A percentile compares a stretch with the other conserved stretches of the same genome.
These are phyloP conservation scores for Alternaria longipes DNA, from an alignment of 2,329 filamentous ascomycete genomes.

Conservation along the genomic window DNA sequence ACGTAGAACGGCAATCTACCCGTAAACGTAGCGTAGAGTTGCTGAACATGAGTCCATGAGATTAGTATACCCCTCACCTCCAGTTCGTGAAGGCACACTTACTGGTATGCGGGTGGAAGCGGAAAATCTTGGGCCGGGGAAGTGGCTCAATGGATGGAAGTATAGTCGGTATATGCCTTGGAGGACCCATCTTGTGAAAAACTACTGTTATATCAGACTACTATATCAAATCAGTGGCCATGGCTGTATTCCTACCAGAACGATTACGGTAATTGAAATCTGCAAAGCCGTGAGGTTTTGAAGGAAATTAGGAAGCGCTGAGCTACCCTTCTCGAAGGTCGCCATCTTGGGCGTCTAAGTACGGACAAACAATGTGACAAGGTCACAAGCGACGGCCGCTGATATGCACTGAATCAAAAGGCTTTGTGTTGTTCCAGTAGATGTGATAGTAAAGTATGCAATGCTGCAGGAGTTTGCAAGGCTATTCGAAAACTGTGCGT, in stretches of 20 bases:
- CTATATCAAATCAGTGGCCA: accelerated
- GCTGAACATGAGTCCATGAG: not conserved
- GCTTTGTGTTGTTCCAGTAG: not conserved
- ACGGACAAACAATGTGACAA: not conserved
- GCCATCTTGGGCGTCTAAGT: not conserved
- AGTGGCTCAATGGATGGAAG: constrained; percentile 54
- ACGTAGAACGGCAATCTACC: not conserved
- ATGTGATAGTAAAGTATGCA: not conserved
- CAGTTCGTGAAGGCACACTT: not conserved
- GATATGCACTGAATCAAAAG: not conserved
- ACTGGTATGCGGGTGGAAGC: constrained; percentile 27
- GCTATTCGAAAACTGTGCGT: not conserved
- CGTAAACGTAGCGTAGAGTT: not conserved
- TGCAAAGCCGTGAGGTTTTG: not conserved
- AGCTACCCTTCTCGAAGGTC: not conserved
- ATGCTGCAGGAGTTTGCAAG: not conserved
- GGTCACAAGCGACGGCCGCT: not conserved
- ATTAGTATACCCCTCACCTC: not conserved
- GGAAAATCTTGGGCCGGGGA: constrained; percentile 51
- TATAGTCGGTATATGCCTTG: constrained; percentile 49
- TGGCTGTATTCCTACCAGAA: not conserved
- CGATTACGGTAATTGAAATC: not conserved
- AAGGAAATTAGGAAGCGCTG: not conserved
- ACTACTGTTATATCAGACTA: not conserved
- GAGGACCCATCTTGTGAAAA: constrained; percentile 7